Evolutionary conservation across 352 stramenopile species (phyloP).

Genomic region (Phytophthora hybrid): DNA sequence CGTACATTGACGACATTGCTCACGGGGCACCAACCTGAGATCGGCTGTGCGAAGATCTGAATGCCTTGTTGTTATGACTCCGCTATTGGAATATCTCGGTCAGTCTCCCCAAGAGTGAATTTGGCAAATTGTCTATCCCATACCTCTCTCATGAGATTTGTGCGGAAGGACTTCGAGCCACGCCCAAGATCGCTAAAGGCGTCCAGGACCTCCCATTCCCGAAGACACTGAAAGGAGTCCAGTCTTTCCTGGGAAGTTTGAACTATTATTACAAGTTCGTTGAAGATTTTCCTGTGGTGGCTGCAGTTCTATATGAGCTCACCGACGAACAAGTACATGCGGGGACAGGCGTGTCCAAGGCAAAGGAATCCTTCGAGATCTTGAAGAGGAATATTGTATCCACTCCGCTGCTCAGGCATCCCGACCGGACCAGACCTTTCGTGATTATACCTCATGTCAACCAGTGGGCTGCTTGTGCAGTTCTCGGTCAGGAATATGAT

Average conservation of each 20-base stretch:
- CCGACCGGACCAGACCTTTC: not conserved
- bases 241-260: constrained; percentile 2
- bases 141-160: constrained; percentile 1
- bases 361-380: constrained; percentile 2
- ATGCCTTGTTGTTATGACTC: not conserved
- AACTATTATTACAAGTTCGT: constrained; percentile 12
- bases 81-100: constrained; percentile 12
- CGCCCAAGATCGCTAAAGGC: not conserved
- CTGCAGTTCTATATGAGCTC: not conserved
- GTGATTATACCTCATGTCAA: too few relatives aligned
- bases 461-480: too few relatives aligned
- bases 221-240: not conserved
- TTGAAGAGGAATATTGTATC: constrained; percentile 1
- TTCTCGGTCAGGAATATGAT: not conserved
- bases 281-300: not conserved
- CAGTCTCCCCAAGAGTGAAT: constrained; percentile 1
- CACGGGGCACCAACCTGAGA: not conserved
- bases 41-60: not conserved
- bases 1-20: constrained; percentile 5
- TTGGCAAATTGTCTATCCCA: not conserved
- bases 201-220: constrained; percentile 1
- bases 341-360: not conserved
- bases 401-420: not conserved
- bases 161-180: not conserved
- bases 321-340: not conserved